Evolutionary conservation across 495 filamentous ascomycete genomes (phyloP), one percentile per base, ranked within the genome.

Genomic region (Filosporella fistucella): DNA sequence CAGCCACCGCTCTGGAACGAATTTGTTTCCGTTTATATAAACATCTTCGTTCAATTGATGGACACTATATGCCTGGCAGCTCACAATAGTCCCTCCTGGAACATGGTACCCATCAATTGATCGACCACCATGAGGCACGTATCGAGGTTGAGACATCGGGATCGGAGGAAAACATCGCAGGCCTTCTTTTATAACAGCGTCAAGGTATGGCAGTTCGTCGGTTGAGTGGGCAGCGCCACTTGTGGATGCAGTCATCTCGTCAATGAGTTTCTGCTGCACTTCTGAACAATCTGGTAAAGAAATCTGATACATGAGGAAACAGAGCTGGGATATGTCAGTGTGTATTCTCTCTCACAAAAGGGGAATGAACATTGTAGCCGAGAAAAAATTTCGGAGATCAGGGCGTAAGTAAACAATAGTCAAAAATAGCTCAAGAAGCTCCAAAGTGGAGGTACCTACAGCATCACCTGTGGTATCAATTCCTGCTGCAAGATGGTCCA

Each of bases 401-500:
- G n/a, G n/a, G n/a, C n/a, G n/a, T n/a, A n/a, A n/a, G n/a, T n/a
- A n/a, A n/a, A n/a, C n/a, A n/a, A n/a, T n/a, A n/a, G n/a, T n/a
- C n/a, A n/a, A n/a, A n/a, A n/a, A n/a, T n/a, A n/a, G n/a, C n/a
- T n/a, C n/a, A n/a, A n/a, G n/a, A n/a, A n/a, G n/a, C n/a, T n/a
- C n/a, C n/a, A n/a, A n/a, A n/a, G n/a, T n/a, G n/a, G n/a, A n/a
- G n/a, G n/a, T n/a, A n/a, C n/a, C n/a, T n/a, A n/a, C n/a, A 0
- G 71, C 76, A 55, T 84, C 80, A 24, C 81, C 80, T 0, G 81
- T 84, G 2, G 82, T 85, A 51, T 84, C 82, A 47, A 84, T 83
- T 1, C 82, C 82, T 0, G 82, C 82, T 0, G 71, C 77, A 18
- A 43, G 41, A 21, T 43, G 41, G 21, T 43, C 41, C 41, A 43